Percentiles rank a stretch among this genome's conserved stretches.
phyloP scores from a whole-genome alignment of 805 yeast genomes.

The Sugiyamaella smithiae region DNA sequence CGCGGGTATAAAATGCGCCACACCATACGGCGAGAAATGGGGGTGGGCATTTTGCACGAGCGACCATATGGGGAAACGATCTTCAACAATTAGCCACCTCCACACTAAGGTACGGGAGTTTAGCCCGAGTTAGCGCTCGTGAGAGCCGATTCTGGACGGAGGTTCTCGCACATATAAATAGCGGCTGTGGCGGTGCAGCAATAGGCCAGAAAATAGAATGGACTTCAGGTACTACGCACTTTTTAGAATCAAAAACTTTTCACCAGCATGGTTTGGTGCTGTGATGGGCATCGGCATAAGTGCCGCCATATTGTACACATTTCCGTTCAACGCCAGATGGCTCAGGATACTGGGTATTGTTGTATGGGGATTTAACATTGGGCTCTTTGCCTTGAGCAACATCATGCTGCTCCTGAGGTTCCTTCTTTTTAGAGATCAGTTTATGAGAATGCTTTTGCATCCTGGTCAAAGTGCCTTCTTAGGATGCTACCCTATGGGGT shows the following conservation, averaged over 20 bases:
- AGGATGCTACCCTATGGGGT: conserved; percentile 83
- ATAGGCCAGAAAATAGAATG: too few species aligned
- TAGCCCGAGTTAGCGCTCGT: too few species aligned
- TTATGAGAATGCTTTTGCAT: conserved; percentile 36
- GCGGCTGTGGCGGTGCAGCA: too few species aligned
- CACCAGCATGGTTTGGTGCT: conserved; percentile 55
- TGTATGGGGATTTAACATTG: conserved; percentile 57
- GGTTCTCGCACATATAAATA: too few species aligned
- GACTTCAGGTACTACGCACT: too few species aligned
- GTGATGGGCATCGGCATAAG: conserved; percentile 88
- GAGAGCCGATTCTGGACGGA: too few species aligned
- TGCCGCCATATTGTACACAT: conserved; percentile 55
- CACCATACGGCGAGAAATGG: too few species aligned
- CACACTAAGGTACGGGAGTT: too few species aligned
- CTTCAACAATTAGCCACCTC: too few species aligned
- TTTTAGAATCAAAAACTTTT: conserved; percentile 25
- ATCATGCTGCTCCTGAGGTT: conserved; percentile 45
- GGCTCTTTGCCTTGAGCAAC: conserved; percentile 42
- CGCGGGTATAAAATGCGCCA: too few species aligned
- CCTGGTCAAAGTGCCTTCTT: conserved; percentile 56
- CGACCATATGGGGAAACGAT: too few species aligned
- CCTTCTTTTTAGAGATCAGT: conserved; percentile 35
- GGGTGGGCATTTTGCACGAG: too few species aligned
- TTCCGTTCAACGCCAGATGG: conserved; percentile 67
- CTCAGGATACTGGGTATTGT: conserved; percentile 54